A percentile compares a stretch with the other conserved stretches of the same genome.
phyloP scores from a whole-genome alignment of 768 basidiomycete genomes.

The Hygrophoropsis aurantiaca region DNA sequence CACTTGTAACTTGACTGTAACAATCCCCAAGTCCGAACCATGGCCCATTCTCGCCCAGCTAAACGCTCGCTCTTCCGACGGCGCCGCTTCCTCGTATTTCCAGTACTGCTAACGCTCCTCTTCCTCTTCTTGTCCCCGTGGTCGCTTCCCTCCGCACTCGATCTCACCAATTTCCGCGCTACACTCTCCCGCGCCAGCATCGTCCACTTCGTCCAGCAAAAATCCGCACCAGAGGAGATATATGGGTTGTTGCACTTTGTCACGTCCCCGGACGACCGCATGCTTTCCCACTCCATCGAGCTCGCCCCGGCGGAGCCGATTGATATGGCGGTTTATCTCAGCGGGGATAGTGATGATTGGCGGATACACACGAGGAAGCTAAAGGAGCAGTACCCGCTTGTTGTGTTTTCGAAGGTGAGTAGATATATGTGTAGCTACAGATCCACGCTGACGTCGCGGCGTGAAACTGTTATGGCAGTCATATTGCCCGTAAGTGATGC shows the following conservation, averaged over 20 bases:
- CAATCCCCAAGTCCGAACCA: too few species aligned
- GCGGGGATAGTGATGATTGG: constrained; percentile 40
- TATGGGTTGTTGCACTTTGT: constrained; percentile 72
- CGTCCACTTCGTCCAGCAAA: constrained; percentile 35
- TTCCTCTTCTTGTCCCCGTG: constrained; percentile 43
- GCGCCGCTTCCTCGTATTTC: constrained; percentile 44
- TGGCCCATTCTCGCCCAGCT: too few species aligned
- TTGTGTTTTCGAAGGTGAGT: constrained; percentile 81
- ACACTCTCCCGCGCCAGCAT: constrained; percentile 40
- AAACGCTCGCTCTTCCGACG: constrained; percentile 30
- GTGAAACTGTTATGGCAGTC: constrained; percentile 41
- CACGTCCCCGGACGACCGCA: constrained; percentile 45
- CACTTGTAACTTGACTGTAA: too few species aligned
- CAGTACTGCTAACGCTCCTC: constrained; percentile 33
- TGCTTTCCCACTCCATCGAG: constrained; percentile 37
- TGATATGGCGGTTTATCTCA: constrained; percentile 49
- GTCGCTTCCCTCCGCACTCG: constrained; percentile 37
- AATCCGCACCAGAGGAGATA: constrained; percentile 53
- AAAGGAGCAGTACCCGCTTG: constrained; percentile 54
- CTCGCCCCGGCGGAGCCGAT: constrained; percentile 51
- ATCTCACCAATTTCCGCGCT: constrained; percentile 31
- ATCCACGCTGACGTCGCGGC: not conserved
- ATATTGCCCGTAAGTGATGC: constrained; percentile 66
- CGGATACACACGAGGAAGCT: constrained; percentile 34
- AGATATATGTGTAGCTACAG: not conserved